Evolutionary conservation across 305 asterid genomes (phyloP).

Genomic region (Fraxinus greggii): DNA sequence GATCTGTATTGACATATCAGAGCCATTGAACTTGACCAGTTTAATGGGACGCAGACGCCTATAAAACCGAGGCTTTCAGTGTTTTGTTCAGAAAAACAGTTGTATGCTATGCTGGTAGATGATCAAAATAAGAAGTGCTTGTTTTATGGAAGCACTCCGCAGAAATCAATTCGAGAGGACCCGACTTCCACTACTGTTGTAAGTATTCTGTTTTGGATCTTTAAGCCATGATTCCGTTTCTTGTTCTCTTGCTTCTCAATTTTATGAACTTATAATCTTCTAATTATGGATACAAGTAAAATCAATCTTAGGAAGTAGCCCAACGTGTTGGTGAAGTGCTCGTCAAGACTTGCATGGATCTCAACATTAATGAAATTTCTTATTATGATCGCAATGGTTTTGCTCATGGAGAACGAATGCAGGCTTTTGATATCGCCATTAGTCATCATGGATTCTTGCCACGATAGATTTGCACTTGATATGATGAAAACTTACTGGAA

Average conservation of each 20-base stretch:
- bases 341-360: constrained; percentile 64
- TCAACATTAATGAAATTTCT: constrained; percentile 64
- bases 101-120: constrained; percentile 76
- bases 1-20: neutral
- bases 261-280: neutral
- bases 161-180: constrained; percentile 59
- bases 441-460: constrained; percentile 72
- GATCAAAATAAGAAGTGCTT: constrained; percentile 74
- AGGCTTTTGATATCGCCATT: constrained; percentile 75
- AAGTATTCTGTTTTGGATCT: constrained; percentile 27
- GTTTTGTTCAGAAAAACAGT: constrained; percentile 75
- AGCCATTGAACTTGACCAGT: constrained; percentile 39
- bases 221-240: neutral
- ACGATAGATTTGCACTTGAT: constrained; percentile 33
- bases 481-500: neutral
- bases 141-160: constrained; percentile 76
- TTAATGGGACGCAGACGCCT: constrained; percentile 71
- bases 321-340: constrained; percentile 76
- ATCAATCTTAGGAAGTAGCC: constrained; percentile 66
- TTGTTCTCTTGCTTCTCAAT: neutral
- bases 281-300: neutral
- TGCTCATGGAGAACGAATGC: constrained; percentile 72
- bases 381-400: constrained; percentile 80
- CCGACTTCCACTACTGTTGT: constrained; percentile 58
- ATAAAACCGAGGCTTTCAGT: constrained; percentile 81